Percentiles rank a stretch among this genome's conserved stretches.
Conservation (phyloP, 2,329 filamentous ascomycete species). For the Fonsecaea monophora region DNA sequence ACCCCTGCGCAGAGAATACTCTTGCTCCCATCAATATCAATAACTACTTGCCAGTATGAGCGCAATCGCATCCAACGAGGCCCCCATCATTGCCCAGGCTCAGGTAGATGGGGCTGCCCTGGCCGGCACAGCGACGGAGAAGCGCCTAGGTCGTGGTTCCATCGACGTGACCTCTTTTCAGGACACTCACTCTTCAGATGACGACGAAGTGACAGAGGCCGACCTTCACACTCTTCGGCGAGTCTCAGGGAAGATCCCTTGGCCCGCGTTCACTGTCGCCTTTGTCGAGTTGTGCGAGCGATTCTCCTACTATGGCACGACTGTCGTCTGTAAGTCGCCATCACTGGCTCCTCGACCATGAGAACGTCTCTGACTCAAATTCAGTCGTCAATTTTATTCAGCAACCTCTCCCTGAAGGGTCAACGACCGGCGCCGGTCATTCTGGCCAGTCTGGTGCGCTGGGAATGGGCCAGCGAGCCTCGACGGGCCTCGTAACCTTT, state of each 20-base stretch:
- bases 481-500: slow-evolving; percentile 60
- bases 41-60: slow-evolving; percentile 28
- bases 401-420: slow-evolving; percentile 60
- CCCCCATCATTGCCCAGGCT: slow-evolving; percentile 33
- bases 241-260: slow-evolving; percentile 39
- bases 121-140: slow-evolving; percentile 30
- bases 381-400: slow-evolving; percentile 68
- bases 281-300: slow-evolving; percentile 41
- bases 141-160: slow-evolving; percentile 31
- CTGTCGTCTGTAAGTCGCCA: slow-evolving; percentile 31
- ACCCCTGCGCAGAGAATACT: neutral
- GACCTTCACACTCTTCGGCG: slow-evolving; percentile 37
- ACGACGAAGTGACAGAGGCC: slow-evolving; percentile 38
- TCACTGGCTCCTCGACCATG: slow-evolving; percentile 59
- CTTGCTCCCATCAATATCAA: neutral
- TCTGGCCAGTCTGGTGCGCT: slow-evolving; percentile 62
- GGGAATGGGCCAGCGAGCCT: slow-evolving; percentile 64
- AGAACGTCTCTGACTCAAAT: slow-evolving; percentile 45
- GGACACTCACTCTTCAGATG: slow-evolving; percentile 12
- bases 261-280: slow-evolving; percentile 37
- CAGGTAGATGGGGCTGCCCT: slow-evolving; percentile 26
- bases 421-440: slow-evolving; percentile 61
- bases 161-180: slow-evolving; percentile 25
- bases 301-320: slow-evolving; percentile 41
- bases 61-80: slow-evolving; percentile 32